Conservation (phyloP, 2,329 filamentous ascomycete genomes). For the Rhexocercosporidium sp. region DNA sequence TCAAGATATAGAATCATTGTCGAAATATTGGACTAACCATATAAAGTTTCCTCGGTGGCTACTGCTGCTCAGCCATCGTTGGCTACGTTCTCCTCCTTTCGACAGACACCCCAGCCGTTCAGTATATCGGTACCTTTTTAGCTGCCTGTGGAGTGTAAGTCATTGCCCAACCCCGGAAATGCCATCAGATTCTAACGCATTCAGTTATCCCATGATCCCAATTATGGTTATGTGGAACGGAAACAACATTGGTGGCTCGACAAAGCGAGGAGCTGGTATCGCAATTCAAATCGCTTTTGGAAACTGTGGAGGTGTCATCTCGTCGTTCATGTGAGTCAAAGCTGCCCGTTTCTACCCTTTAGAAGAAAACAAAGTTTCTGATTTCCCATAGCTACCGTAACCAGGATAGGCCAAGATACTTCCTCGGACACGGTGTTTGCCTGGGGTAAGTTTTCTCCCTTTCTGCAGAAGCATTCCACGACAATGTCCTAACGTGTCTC, state of each 20-base stretch:
- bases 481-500: neutral
- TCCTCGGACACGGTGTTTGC: conserved; percentile 12
- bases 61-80: conserved; percentile 39
- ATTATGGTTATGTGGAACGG: conserved; percentile 20
- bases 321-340: conserved; percentile 13
- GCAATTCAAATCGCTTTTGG: conserved; percentile 67
- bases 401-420: conserved; percentile 12
- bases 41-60: conserved; percentile 60
- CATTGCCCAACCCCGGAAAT: conserved; percentile 39
- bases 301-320: conserved; percentile 46
- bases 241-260: conserved; percentile 61
- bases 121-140: conserved; percentile 53
- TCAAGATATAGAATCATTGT: neutral
- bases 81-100: conserved; percentile 23
- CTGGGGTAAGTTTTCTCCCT: conserved; percentile 8
- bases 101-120: conserved; percentile 46
- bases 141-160: conserved; percentile 52
- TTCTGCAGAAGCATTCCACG: neutral
- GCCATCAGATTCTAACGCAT: conserved; percentile 30
- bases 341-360: neutral
- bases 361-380: neutral
- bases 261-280: conserved; percentile 64
- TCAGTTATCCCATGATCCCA: conserved; percentile 58
- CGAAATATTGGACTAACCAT: conserved; percentile 46
- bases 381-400: conserved; percentile 10